Conservation (phyloP, 306 rosid genomes). For the Medicago arabica region DNA sequence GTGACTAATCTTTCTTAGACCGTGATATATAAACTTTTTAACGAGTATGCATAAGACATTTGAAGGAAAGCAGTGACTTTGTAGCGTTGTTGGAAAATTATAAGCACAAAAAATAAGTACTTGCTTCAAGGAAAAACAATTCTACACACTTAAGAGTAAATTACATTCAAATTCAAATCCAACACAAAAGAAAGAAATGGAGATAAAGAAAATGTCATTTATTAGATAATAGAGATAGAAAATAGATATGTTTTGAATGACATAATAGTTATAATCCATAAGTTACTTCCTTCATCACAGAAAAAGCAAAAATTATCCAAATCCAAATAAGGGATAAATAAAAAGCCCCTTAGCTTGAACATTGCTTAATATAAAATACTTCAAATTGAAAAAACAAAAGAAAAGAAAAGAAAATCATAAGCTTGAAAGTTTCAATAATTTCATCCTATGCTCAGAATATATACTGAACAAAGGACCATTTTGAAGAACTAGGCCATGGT, state of each 20-base stretch:
- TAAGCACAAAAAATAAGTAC: no score
- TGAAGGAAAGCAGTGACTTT: no score
- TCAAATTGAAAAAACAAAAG: not conserved
- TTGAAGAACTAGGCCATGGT: slow-evolving; percentile 78
- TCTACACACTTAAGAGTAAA: no score
- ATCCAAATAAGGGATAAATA: slow-evolving; percentile 32
- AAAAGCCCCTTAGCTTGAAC: slow-evolving; percentile 20
- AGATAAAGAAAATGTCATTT: not conserved
- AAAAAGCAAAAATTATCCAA: slow-evolving; percentile 33
- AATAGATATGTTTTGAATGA: not conserved
- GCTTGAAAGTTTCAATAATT: not conserved
- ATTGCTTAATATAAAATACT: not conserved
- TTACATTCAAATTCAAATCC: no score
- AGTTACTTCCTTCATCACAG: not conserved
- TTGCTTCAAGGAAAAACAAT: no score
- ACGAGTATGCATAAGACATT: no score
- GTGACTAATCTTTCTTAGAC: no score
- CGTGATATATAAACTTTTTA: no score
- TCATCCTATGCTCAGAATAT: slow-evolving; percentile 42
- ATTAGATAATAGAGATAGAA: not conserved
- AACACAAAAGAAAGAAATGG: no score
- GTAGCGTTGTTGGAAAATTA: no score
- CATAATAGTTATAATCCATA: no score
- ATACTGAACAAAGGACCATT: slow-evolving; percentile 61
- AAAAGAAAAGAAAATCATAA: not conserved